These are phyloP conservation scores for Volutella citrinella DNA, from an alignment of 2,329 filamentous ascomycete genomes.

Conservation along the genomic window DNA sequence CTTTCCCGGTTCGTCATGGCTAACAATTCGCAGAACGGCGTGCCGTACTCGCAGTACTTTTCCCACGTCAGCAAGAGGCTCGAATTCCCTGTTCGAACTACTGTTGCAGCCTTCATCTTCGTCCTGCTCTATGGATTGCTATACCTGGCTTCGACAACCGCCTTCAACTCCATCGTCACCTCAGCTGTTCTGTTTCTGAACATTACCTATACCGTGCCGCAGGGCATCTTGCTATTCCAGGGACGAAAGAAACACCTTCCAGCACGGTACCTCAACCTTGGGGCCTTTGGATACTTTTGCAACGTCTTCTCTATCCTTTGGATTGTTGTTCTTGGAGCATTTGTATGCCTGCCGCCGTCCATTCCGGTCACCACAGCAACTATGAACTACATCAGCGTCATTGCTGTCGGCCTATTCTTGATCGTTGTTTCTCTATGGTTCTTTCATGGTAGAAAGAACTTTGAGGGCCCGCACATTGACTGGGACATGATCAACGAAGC, in stretches of 20 bases:
- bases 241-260: conserved; percentile 7
- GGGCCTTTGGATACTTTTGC: conserved; percentile 7
- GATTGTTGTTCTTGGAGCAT: conserved; percentile 9
- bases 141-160: conserved; percentile 9
- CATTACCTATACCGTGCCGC: conserved; percentile 11
- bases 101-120: conserved; percentile 2
- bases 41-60: conserved; percentile 4
- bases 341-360: conserved; percentile 10
- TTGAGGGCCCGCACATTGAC: conserved; percentile 11
- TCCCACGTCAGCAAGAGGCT: background rate
- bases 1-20: too few relatives aligned
- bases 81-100: conserved; percentile 3
- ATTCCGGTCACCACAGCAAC: conserved; percentile 7
- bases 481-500: conserved; percentile 12
- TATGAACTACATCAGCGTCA: conserved; percentile 13
- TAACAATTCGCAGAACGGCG: background rate
- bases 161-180: conserved; percentile 12
- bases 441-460: conserved; percentile 5
- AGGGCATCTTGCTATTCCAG: conserved; percentile 7
- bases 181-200: conserved; percentile 10
- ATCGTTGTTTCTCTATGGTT: conserved; percentile 9
- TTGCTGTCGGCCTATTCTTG: conserved; percentile 4
- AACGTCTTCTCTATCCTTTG: conserved; percentile 8
- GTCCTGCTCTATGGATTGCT: conserved; percentile 9
- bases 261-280: conserved; percentile 9